phyloP scores from a whole-genome alignment of 257 asterid species.

The Solanum medicagineum region DNA sequence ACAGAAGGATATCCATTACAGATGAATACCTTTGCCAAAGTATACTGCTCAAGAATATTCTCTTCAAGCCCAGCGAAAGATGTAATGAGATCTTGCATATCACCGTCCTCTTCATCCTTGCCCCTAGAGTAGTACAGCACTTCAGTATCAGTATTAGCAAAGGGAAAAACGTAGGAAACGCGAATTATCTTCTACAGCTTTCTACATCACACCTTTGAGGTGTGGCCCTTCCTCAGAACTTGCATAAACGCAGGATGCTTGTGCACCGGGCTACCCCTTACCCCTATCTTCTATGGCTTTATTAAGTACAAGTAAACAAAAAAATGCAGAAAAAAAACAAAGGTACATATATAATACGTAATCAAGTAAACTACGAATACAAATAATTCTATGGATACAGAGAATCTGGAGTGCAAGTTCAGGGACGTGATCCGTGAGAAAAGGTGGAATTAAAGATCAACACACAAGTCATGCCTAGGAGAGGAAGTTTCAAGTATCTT shows the following conservation, averaged over 20 bases:
- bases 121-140: conserved; percentile 29
- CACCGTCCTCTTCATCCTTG: conserved; percentile 59
- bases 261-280: neutral
- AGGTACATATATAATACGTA: neutral
- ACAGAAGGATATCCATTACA: neutral
- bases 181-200: neutral
- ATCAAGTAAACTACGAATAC: neutral
- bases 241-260: neutral
- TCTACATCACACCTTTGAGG: neutral
- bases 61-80: conserved; percentile 85
- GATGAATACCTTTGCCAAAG: conserved; percentile 70
- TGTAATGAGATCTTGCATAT: conserved; percentile 61
- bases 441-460: neutral
- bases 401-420: neutral
- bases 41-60: conserved; percentile 80
- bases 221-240: neutral
- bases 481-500: neutral
- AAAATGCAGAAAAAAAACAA: neutral
- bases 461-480: neutral
- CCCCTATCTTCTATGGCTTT: neutral
- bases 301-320: neutral
- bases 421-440: neutral
- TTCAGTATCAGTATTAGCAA: conserved; percentile 2
- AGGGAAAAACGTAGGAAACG: neutral
- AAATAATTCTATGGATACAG: neutral